Percentiles rank a stretch among this genome's conserved stretches.
These are phyloP conservation scores for Stephania cephalantha DNA, from an alignment of 164 flowering plant genomes.

Conservation along the genomic window DNA sequence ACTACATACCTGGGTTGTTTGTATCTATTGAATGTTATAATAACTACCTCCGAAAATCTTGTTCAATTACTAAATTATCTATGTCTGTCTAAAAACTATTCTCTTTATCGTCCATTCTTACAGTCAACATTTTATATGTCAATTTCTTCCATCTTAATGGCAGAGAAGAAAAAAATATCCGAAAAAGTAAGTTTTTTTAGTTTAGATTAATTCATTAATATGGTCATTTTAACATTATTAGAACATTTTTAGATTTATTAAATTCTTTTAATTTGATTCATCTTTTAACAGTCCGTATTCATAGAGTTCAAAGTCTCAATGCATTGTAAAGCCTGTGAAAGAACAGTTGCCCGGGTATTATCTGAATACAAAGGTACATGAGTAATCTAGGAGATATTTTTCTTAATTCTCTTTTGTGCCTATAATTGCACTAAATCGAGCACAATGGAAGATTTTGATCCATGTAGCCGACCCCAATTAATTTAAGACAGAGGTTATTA, in stretches of 20 bases:
- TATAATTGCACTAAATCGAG: too few relatives aligned
- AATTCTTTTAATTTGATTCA: too few relatives aligned
- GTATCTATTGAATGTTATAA: neutral
- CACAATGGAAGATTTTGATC: too few relatives aligned
- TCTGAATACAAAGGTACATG: constrained; percentile 49
- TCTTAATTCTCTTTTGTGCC: too few relatives aligned
- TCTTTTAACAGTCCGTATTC: constrained; percentile 21
- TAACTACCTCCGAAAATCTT: neutral
- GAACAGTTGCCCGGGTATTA: constrained; percentile 42
- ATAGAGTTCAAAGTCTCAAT: constrained; percentile 52
- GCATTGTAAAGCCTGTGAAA: constrained; percentile 75
- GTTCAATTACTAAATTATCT: neutral
- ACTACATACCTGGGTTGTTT: too few relatives aligned
- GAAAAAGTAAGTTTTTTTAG: neutral
- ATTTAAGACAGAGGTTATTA: too few relatives aligned
- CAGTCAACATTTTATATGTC: neutral
- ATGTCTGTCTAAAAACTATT: neutral
- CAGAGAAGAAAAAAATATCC: neutral
- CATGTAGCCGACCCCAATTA: too few relatives aligned
- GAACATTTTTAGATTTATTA: too few relatives aligned
- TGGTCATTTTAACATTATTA: too few relatives aligned
- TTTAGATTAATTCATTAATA: too few relatives aligned
- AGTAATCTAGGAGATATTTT: neutral
- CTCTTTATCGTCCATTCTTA: neutral
- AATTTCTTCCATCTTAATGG: constrained; percentile 3